These are phyloP conservation scores for Neltuma alba DNA, from an alignment of 306 rosid genomes.

Conservation along the genomic window DNA sequence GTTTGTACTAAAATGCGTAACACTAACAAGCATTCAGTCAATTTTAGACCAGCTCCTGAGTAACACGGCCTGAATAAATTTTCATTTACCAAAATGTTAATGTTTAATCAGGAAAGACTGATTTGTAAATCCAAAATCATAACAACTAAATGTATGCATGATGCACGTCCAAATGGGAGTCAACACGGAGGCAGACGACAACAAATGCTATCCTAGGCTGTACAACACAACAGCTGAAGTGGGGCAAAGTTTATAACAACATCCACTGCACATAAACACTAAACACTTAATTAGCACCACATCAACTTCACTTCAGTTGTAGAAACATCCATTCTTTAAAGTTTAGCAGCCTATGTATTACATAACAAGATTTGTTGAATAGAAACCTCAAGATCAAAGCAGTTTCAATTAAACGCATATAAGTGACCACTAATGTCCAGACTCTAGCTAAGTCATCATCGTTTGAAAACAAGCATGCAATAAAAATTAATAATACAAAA, in stretches of 20 bases:
- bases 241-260: not conserved
- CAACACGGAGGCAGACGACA: not conserved
- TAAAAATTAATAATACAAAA: not conserved
- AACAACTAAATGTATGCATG: not conserved
- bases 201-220: not conserved
- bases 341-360: not conserved
- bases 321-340: not conserved
- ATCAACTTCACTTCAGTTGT: not conserved
- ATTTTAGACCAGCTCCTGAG: not conserved
- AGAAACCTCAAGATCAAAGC: not conserved
- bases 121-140: not conserved
- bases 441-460: not conserved
- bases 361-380: not conserved
- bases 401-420: not conserved
- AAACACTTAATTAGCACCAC: not conserved
- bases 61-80: not conserved
- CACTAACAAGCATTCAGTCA: too few species aligned
- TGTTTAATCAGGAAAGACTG: not conserved
- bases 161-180: not conserved
- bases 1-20: too few species aligned
- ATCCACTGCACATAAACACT: not conserved
- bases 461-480: not conserved
- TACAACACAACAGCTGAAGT: not conserved
- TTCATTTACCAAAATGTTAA: not conserved
- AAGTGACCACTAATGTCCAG: not conserved